Evolutionary conservation across 768 basidiomycete species (phyloP), one percentile per base, ranked within the genome.

Genomic region (Heimioporus sp.): DNA sequence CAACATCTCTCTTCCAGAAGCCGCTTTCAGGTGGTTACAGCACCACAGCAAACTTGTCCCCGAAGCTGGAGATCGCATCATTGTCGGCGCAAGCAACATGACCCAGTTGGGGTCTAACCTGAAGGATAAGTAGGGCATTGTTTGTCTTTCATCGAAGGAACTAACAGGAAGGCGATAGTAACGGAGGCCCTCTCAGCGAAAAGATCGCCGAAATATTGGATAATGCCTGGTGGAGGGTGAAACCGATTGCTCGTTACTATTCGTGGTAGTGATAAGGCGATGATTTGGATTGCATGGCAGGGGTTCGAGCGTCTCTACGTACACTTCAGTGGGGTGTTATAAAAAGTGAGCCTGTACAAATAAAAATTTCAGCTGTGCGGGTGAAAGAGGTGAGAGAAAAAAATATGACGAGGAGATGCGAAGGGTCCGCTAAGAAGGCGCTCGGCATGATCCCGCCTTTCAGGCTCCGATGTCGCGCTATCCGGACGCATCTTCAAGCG

Each of bases 1-100:
- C 13, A 52, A 49, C 1, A 35, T 54, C 16, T 30, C 58, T 12
- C 43, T 57, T 24, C 30, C 55, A 4, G 58, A 48, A 35, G 64
- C 37, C 31, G 58, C 63, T 7, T 45, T 58, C 17, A 54, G 65
- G 31, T 61, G 62, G 55, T 53, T 66, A 43, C 59, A 66, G 12
- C 47, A 61, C 16, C 56, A 66, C 50, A 58, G 62, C 40, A 51
- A 41, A 32, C 52, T 54, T 17, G 49, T 43, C 13, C 51, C 64
- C 24, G 48, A 37, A 5, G 53, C 35, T 4, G 56, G 62, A 41
- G 65, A 69, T 43, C 52, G 49, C 20, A 56, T 75, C 53, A 61
- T 76, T 44, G 67, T 78, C 28, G 75, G 76, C 4, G 72, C 73
- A 2, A 65, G 64, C 20, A 69, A 58, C n/a, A 46, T 59, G 32